Percentiles rank a stretch among this genome's conserved stretches.
Conservation (phyloP, 441 rosid genomes). For the Euphorbia celastroides region DNA sequence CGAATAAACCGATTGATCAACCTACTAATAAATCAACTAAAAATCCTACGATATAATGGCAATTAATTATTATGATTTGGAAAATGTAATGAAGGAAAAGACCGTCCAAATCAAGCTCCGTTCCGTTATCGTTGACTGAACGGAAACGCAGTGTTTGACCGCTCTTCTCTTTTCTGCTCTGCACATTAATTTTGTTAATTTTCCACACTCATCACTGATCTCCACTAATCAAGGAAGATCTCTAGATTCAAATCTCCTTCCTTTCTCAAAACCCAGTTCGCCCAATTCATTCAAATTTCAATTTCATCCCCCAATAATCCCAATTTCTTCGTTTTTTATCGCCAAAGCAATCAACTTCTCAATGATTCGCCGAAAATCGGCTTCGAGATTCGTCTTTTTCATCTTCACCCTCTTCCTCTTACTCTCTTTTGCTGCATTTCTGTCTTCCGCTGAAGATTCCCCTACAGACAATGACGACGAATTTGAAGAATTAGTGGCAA, state of each 20-base stretch:
- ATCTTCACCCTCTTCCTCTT: constrained; percentile 33
- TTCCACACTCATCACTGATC: neutral
- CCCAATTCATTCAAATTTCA: too few relatives aligned
- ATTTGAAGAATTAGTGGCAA: constrained; percentile 51
- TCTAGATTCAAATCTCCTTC: constrained; percentile 7
- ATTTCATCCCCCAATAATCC: neutral
- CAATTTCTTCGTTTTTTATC: neutral
- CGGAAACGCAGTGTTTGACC: neutral
- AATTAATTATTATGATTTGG: too few relatives aligned
- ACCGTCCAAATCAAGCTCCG: constrained; percentile 4
- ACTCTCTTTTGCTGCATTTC: constrained; percentile 25
- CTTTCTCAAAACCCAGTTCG: neutral
- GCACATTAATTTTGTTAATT: constrained; percentile 15
- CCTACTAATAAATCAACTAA: too few relatives aligned
- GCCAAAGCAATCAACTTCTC: constrained; percentile 3
- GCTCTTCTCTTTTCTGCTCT: neutral
- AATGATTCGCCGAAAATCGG: constrained; percentile 39
- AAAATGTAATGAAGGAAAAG: neutral
- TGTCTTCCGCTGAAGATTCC: constrained; percentile 28
- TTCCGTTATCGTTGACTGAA: constrained; percentile 11
- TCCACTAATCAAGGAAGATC: constrained; percentile 27
- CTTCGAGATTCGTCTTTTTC: constrained; percentile 39
- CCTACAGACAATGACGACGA: constrained; percentile 30
- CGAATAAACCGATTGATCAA: too few relatives aligned
- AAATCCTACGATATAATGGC: too few relatives aligned